These are phyloP conservation scores for Phytophthora palmivora DNA, from an alignment of 352 stramenopile species.

Conservation along the genomic window DNA sequence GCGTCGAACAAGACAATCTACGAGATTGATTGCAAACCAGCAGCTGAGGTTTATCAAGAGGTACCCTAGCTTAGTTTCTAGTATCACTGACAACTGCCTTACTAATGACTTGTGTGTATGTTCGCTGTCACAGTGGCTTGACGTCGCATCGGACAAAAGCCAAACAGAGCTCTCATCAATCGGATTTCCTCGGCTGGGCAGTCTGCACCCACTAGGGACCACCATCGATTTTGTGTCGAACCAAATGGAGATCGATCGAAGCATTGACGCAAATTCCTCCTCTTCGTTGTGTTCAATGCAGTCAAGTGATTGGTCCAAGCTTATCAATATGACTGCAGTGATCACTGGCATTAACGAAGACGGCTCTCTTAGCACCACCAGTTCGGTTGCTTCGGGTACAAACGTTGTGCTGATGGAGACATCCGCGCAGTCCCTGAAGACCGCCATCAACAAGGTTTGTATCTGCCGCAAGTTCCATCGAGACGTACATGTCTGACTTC, in stretches of 20 bases:
- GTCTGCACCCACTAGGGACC: constrained; percentile 83
- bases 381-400: constrained; percentile 74
- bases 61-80: constrained; percentile 31
- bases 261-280: constrained; percentile 54
- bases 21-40: constrained; percentile 86
- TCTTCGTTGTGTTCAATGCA: constrained; percentile 83
- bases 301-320: constrained; percentile 79
- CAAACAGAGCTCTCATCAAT: constrained; percentile 77
- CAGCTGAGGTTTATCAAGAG: constrained; percentile 85
- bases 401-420: constrained; percentile 91
- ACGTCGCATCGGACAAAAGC: constrained; percentile 78
- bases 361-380: constrained; percentile 83
- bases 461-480: not conserved
- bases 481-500: constrained; percentile 4
- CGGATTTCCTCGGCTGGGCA: constrained; percentile 82
- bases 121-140: constrained; percentile 67
- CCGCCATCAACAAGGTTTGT: constrained; percentile 81
- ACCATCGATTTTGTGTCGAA: constrained; percentile 84
- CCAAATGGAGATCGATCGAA: constrained; percentile 70
- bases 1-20: constrained; percentile 86
- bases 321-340: constrained; percentile 88
- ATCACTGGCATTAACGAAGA: constrained; percentile 88
- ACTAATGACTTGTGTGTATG: not conserved
- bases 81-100: not conserved
- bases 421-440: constrained; percentile 81